Percentiles rank a stretch among this genome's conserved stretches.
Evolutionary conservation across 257 asterid species (phyloP).

Genomic region (Buddleja alternifolia): DNA sequence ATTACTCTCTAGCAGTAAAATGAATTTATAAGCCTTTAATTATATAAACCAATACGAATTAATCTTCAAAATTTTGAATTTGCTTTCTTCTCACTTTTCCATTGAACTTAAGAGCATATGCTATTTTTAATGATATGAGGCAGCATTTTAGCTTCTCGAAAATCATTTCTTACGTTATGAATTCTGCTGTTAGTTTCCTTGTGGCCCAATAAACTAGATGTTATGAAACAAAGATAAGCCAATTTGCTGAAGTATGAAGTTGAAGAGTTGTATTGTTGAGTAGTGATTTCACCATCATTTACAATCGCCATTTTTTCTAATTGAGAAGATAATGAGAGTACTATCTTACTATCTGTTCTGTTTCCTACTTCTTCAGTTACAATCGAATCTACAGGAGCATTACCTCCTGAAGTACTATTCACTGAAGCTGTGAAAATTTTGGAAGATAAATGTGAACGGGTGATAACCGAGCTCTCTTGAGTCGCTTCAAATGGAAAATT

Average conservation of each 20-base stretch:
- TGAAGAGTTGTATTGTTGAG: background rate
- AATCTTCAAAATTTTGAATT: background rate
- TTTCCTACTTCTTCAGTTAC: slow-evolving; percentile 51
- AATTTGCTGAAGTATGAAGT: background rate
- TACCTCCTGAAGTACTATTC: slow-evolving; percentile 84
- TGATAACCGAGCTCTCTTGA: slow-evolving; percentile 73
- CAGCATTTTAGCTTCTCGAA: background rate
- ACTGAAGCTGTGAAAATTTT: slow-evolving; percentile 89
- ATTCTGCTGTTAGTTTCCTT: slow-evolving; percentile 7
- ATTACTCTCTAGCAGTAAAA: too few relatives aligned
- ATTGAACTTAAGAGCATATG: background rate
- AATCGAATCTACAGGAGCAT: slow-evolving; percentile 87
- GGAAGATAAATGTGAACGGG: slow-evolving; percentile 87
- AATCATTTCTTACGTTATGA: background rate
- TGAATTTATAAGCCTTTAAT: background rate
- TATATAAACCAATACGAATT: background rate
- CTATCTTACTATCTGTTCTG: background rate
- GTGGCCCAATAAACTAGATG: background rate
- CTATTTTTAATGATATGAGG: background rate
- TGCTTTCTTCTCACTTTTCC: background rate
- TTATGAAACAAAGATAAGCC: background rate
- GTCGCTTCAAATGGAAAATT: background rate
- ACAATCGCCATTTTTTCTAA: background rate
- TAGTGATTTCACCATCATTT: background rate
- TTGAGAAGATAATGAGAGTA: background rate